Percentiles rank a stretch among this genome's conserved stretches.
phyloP scores from a whole-genome alignment of 441 rosid genomes.

The Metrosideros polymorpha region DNA sequence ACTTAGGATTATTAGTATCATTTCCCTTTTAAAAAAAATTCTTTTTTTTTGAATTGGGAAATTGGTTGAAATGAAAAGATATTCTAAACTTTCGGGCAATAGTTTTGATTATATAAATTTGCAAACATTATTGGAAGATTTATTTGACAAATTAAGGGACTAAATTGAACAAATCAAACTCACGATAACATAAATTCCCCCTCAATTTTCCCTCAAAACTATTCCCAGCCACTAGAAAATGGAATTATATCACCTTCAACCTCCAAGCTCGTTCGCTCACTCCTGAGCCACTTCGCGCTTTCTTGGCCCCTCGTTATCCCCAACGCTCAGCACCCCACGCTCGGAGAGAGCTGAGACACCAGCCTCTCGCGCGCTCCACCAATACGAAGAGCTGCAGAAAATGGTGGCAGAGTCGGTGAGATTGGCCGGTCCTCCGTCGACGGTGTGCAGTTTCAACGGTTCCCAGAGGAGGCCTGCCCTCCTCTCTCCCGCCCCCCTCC shows the following conservation, averaged over 20 bases:
- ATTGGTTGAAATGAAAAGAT: no score
- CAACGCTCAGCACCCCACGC: background rate
- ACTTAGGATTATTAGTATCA: no score
- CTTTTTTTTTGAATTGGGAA: no score
- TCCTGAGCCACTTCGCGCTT: background rate
- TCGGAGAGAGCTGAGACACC: background rate
- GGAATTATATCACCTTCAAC: background rate
- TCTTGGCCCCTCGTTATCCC: background rate
- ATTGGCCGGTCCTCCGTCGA: constrained; percentile 34
- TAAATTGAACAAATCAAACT: no score
- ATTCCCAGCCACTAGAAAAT: background rate
- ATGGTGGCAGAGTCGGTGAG: constrained; percentile 76
- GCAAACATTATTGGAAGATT: no score
- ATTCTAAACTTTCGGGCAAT: no score
- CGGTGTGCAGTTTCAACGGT: constrained; percentile 48
- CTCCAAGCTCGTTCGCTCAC: background rate
- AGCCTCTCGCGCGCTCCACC: background rate
- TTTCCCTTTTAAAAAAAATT: no score
- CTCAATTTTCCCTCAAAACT: fast-evolving
- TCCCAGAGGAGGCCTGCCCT: constrained; percentile 32
- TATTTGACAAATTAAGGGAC: no score
- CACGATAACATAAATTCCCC: no score
- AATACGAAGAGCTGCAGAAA: background rate
- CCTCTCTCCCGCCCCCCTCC: constrained; percentile 27
- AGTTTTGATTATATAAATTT: no score